Conservation (phyloP, 441 rosid species). For the Corymbia calophylla region DNA sequence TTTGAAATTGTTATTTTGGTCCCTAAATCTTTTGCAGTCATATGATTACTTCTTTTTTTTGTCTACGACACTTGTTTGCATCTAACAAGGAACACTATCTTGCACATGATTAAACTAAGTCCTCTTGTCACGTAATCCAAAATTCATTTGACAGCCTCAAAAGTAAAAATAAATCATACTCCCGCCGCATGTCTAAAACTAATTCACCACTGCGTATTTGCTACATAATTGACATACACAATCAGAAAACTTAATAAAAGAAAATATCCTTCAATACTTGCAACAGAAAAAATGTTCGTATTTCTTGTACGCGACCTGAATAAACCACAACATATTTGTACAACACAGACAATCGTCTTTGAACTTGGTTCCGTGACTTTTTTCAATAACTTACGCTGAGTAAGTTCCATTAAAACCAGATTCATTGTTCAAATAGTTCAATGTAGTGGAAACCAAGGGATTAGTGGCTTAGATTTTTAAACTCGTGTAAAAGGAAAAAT, state of each 20-base stretch:
- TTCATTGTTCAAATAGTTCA: not conserved
- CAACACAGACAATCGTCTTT: not conserved
- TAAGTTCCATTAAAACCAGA: not conserved
- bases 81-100: not conserved
- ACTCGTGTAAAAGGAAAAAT: too few species aligned
- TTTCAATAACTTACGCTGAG: not conserved
- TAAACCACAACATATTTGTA: not conserved
- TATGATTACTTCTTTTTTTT: not conserved
- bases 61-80: not conserved
- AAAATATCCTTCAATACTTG: not conserved
- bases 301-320: fast-evolving
- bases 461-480: not conserved
- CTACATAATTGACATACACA: not conserved
- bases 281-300: not conserved
- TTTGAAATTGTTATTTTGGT: not conserved
- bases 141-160: not conserved
- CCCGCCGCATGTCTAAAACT: not conserved
- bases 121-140: not conserved
- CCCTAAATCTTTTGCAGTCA: not conserved
- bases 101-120: not conserved
- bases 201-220: not conserved
- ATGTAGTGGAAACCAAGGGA: not conserved
- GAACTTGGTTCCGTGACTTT: not conserved
- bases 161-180: not conserved
- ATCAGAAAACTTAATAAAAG: not conserved